These are phyloP conservation scores for Taphrina betulina DNA, from an alignment of 1,139 yeast species.

Conservation along the genomic window DNA sequence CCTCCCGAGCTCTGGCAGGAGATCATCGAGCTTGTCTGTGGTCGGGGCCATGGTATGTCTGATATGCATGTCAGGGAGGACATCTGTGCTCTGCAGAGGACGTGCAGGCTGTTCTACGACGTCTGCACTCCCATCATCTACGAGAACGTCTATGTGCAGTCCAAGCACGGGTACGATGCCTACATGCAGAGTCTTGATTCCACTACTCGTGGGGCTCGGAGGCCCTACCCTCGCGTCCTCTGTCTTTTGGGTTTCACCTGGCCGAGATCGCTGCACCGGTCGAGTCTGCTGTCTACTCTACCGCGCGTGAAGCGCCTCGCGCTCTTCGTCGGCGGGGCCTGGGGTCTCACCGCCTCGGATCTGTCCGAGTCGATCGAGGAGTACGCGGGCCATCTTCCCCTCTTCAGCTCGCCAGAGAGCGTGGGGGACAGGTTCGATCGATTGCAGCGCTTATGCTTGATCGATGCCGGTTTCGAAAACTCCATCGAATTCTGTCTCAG, in stretches of 20 bases:
- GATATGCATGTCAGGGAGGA: not conserved
- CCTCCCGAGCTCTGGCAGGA: constrained; percentile 3
- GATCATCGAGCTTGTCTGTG: not conserved
- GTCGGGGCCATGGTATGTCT: not conserved
- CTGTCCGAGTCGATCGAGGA: too few species aligned
- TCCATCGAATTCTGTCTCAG: not conserved
- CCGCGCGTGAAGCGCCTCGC: not conserved
- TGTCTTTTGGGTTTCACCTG: not conserved
- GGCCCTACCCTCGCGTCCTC: not conserved
- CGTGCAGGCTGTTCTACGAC: not conserved
- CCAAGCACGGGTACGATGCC: not conserved
- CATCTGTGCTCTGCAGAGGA: not conserved
- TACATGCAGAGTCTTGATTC: not conserved
- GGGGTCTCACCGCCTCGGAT: not conserved
- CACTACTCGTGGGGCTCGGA: too few species aligned
- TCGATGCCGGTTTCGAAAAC: not conserved
- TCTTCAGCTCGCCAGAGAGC: not conserved
- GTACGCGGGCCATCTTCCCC: too few species aligned
- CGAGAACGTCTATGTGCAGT: not conserved
- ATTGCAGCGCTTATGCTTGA: not conserved
- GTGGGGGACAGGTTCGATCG: not conserved
- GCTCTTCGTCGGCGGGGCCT: not conserved
- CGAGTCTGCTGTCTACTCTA: not conserved
- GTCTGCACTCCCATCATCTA: not conserved
- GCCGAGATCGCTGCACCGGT: not conserved